Evolutionary conservation across 768 basidiomycete species (phyloP).

Genomic region (Coprinellus aureogranulatus): DNA sequence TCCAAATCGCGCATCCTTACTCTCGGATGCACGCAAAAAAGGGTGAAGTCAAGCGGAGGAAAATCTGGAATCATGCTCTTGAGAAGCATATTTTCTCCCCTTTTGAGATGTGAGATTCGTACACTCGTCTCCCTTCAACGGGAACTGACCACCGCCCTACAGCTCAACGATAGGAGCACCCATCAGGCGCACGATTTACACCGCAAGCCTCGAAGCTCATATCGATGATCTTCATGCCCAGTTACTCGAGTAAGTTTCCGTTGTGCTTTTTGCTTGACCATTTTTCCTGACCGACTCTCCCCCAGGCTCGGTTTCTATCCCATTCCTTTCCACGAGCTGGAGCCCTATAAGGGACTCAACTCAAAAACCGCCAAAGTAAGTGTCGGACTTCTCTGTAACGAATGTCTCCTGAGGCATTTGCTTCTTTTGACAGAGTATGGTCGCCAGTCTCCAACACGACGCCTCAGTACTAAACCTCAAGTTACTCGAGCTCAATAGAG

Average conservation of each 20-base stretch:
- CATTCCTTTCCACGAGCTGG: conserved; percentile 53
- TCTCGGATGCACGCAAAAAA: conserved; percentile 67
- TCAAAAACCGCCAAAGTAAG: conserved; percentile 72
- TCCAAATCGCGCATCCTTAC: conserved; percentile 59
- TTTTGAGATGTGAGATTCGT: conserved; percentile 54
- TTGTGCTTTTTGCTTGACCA: background rate
- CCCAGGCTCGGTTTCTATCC: conserved; percentile 50
- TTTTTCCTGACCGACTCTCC: conserved; percentile 1
- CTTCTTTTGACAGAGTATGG: conserved; percentile 55
- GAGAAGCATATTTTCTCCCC: conserved; percentile 70
- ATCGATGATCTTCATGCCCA: conserved; percentile 66
- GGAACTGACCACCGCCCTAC: conserved; percentile 1
- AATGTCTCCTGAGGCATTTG: background rate
- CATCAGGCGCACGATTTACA: conserved; percentile 67
- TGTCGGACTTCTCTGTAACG: background rate
- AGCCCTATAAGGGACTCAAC: conserved; percentile 68
- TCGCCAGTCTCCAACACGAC: conserved; percentile 68
- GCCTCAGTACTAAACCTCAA: conserved; percentile 57
- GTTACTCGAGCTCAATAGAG: conserved; percentile 65
- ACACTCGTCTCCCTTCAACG: background rate
- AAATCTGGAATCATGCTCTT: conserved; percentile 75
- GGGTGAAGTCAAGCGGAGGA: conserved; percentile 61
- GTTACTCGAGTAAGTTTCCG: conserved; percentile 36
- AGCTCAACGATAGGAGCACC: conserved; percentile 69
- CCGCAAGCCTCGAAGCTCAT: conserved; percentile 69